Evolutionary conservation across 2,329 filamentous ascomycete genomes (phyloP).

Genomic region (Ploettnerulaceae sp.): DNA sequence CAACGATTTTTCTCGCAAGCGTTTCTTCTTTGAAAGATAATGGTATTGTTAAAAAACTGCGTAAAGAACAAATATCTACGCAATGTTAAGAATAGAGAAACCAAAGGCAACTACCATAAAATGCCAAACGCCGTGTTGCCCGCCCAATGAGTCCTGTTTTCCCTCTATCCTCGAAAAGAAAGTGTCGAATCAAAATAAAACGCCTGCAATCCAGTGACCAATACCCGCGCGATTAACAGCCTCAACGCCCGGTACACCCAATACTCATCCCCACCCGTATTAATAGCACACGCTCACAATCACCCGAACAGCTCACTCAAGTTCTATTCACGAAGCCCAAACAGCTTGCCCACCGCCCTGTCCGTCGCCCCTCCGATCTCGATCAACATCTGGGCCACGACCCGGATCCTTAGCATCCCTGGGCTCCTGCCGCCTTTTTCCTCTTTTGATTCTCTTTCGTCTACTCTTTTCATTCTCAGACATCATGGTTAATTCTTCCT

Average conservation of each 20-base stretch:
- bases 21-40: neutral
- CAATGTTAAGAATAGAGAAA: neutral
- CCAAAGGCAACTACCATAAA: neutral
- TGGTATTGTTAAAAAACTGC: too few species aligned
- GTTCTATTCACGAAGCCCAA: slow-evolving; percentile 2
- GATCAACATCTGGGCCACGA: neutral
- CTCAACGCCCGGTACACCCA: slow-evolving; percentile 9
- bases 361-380: slow-evolving; percentile 6
- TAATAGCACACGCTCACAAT: neutral
- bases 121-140: neutral
- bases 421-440: neutral
- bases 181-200: neutral
- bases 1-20: neutral
- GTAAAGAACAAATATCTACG: neutral
- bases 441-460: slow-evolving; percentile 5
- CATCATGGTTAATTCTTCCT: slow-evolving; percentile 5
- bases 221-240: slow-evolving; percentile 3
- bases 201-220: neutral
- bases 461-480: slow-evolving; percentile 4
- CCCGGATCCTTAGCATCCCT: neutral
- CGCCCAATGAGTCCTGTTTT: slow-evolving; percentile 10
- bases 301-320: neutral
- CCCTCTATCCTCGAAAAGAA: slow-evolving; percentile 6
- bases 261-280: slow-evolving; percentile 1
- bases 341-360: slow-evolving; percentile 2